These are phyloP conservation scores for Xylaria sp. DNA, from an alignment of 2,329 filamentous ascomycete genomes.

Conservation along the genomic window DNA sequence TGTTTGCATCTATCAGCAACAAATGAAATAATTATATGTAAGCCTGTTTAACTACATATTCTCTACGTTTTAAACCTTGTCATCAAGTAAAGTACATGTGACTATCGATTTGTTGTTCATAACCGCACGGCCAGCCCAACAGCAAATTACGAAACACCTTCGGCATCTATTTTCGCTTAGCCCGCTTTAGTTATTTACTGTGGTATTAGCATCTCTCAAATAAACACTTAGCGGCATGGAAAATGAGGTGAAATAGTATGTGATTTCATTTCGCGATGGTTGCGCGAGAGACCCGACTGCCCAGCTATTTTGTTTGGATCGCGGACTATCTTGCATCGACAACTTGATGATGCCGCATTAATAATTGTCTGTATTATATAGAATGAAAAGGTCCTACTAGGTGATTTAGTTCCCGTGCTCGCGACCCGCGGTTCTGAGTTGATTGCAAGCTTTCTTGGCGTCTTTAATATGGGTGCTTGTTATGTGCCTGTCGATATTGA, in stretches of 20 bases:
- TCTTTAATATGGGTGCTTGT: slow-evolving; percentile 27
- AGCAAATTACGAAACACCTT: background rate
- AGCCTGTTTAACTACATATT: background rate
- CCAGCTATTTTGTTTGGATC: slow-evolving; percentile 1
- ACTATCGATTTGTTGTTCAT: background rate
- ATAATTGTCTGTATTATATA: background rate
- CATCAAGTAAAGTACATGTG: background rate
- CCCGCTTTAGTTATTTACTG: background rate
- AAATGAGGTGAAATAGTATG: background rate
- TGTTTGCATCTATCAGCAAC: background rate
- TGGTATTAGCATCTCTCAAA: too few species aligned
- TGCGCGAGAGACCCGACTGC: background rate
- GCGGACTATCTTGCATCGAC: background rate
- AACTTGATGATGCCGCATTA: slow-evolving; percentile 4
- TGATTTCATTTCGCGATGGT: background rate
- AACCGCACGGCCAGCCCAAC: background rate
- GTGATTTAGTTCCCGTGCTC: slow-evolving; percentile 23
- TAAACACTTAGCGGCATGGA: background rate
- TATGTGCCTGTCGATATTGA: slow-evolving; percentile 33
- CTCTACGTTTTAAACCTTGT: background rate
- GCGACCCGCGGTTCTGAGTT: slow-evolving; percentile 27
- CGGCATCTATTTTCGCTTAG: background rate
- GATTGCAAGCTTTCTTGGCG: slow-evolving; percentile 29
- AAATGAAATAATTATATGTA: background rate
- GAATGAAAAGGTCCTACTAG: background rate